Percentiles rank a stretch among this genome's conserved stretches.
Conservation (phyloP, 2,329 filamentous ascomycete genomes). For the Ophiocordyceps camponoti-floridani region DNA sequence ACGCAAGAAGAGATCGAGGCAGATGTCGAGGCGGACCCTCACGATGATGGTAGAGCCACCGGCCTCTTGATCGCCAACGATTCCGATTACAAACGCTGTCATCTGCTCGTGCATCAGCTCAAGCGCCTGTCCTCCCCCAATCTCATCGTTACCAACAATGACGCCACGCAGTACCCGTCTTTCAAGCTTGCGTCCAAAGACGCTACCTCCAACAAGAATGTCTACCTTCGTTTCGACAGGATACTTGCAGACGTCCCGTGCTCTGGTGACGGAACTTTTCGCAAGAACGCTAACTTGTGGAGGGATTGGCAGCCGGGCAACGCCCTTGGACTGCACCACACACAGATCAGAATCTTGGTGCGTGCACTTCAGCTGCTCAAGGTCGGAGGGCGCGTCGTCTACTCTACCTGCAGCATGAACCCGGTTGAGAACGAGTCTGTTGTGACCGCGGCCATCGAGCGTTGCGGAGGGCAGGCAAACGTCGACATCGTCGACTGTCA, state of each 20-base stretch:
- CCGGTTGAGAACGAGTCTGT: conserved; percentile 95
- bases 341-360: conserved; percentile 78
- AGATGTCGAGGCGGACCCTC: conserved; percentile 38
- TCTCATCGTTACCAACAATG: conserved; percentile 91
- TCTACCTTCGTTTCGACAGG: conserved; percentile 90
- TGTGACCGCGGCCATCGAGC: conserved; percentile 69
- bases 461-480: conserved; percentile 68
- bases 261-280: conserved; percentile 81
- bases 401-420: conserved; percentile 98
- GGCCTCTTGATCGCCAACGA: conserved; percentile 92
- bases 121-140: conserved; percentile 95
- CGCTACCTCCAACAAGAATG: conserved; percentile 33
- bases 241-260: conserved; percentile 95
- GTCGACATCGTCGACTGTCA: conserved; percentile 75
- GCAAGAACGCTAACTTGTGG: conserved; percentile 92
- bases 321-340: conserved; percentile 70
- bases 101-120: conserved; percentile 95
- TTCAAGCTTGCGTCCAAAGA: conserved; percentile 56
- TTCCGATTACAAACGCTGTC: conserved; percentile 86
- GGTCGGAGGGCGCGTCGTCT: conserved; percentile 83
- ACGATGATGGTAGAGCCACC: conserved; percentile 73
- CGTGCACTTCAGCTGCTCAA: conserved; percentile 92
- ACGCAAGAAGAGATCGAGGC: conserved; percentile 27
- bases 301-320: conserved; percentile 84
- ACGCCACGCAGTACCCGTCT: conserved; percentile 87